phyloP scores from a whole-genome alignment of 345 rosid species.

The Carallia brachiata region DNA sequence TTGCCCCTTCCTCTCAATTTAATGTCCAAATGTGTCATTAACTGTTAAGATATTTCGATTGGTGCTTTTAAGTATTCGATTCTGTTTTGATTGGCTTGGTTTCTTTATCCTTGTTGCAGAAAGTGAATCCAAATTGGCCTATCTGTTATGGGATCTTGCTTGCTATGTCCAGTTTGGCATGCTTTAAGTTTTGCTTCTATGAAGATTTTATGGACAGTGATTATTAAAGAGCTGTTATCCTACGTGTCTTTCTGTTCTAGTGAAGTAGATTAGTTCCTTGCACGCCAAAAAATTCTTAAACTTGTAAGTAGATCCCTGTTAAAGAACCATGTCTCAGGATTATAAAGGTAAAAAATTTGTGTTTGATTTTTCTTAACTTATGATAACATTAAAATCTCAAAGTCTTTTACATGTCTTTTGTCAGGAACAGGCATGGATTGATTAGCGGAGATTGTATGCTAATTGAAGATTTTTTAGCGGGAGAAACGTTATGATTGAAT shows the following conservation, averaged over 20 bases:
- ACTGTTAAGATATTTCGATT: no score
- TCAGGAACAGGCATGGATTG: no score
- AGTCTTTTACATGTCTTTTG: no score
- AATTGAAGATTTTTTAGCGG: not conserved
- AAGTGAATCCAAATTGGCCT: no score
- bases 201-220: not conserved
- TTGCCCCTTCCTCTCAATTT: no score
- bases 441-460: not conserved
- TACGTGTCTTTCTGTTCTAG: not conserved
- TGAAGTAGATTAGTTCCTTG: not conserved
- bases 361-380: not conserved
- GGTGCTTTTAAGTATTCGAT: no score
- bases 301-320: slow-evolving; percentile 17
- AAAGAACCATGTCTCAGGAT: slow-evolving; percentile 13
- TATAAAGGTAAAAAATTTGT: slow-evolving; percentile 7
- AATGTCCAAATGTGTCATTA: no score
- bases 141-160: not conserved
- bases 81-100: no score
- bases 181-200: not conserved
- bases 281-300: not conserved
- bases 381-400: no score
- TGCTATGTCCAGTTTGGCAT: not conserved
- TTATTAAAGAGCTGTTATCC: not conserved
- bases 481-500: slow-evolving; percentile 17
- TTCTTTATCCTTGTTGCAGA: no score